Evolutionary conservation across 306 rosid genomes (phyloP), one percentile per base, ranked within the genome.

Genomic region (Rosa chinensis): DNA sequence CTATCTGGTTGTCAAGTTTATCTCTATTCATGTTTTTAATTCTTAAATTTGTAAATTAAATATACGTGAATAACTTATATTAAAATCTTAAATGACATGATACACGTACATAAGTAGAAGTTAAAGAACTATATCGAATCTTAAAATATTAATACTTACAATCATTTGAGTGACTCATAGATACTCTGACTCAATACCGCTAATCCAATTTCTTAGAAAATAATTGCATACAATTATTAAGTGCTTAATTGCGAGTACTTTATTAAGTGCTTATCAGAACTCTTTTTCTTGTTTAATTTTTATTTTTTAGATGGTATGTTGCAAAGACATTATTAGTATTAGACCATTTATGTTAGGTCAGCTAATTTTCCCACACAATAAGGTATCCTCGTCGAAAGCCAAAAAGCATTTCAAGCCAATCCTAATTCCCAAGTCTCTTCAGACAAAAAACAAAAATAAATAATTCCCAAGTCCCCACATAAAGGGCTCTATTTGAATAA

Each of bases 391-490:
- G 43, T 64, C 8, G 10, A 62, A 78, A 25, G 20, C 42, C 14
- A 1, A 47, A 47, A 61, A 58, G 63, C 28, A 21, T 9, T 28
- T 55, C n/a, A 45, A 61, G 45, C 55, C 72, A 74, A 80, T 74
- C 83, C 64, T 28, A 66, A 66, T 74, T 73, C 53, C 25, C 55
- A 75, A 56, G 28, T 40, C 25, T 39, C 47, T 35, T 2, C 44
- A 13, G 67, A 64, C 44, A 21, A 32, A 64, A 35, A 35, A 64
- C 11, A 16, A 16, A 14, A 64, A 11, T 28, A 58, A 21, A 35
- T 64, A 63, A 63, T 64, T 64, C 44, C 21, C 44, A 6, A 45
- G 58, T 63, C 71, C 71, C 61, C 56, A 72, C n/a, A 59, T 35
- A 62, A 58, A n/a, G 77, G 32, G 13, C 43, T 53, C 14, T n/a